Base-by-base conservation (phyloP, 768 basidiomycete species). In the Termitomyces sp. region DNA sequence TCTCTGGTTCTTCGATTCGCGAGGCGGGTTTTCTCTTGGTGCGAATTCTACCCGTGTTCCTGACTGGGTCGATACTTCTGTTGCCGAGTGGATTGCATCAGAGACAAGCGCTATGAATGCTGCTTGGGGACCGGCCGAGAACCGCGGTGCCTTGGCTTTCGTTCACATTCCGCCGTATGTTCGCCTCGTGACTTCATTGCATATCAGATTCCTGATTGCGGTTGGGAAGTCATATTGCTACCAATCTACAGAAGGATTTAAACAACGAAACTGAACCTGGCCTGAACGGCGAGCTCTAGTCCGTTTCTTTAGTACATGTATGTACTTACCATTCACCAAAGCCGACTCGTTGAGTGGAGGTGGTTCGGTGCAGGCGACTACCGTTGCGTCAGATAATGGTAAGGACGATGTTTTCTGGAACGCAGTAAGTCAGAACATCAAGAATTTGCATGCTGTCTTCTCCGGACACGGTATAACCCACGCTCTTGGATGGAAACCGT, bases 1-100 rank as follows among this genome's bases (percentile, higher is more conserved):
- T 47, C 68, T 90, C 4, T 91, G 86, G 88, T 88, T 88, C 71
- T 91, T 91, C 62, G 89, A 90, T 69, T 90, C 89, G 3, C 76
- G 87, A 76, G 85, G 85, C 32, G 87, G 87, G 0, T 70, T 78
- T 62, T 76, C 73, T 46, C 71, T 69, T 5, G 76, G 81, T 42
- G 66, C 69, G 0, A 71, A 80, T 60, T 74, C 79, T 2, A 74
- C 61, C 50, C 70, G 72, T 18, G 70, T 87, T 48, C 78, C 80
- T 0, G 87, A 88, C 68, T 90, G 85, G 84, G 86, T 90, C 12
- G 85, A 90, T 63, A 69, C 71, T 5, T 77, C 77, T 4, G 85
- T 90, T 9, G 82, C 82, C 1, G 65, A 61, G 2, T 90, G 87
- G 88, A 83, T 88, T 24, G 63, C 73, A 57, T 66, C 63, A 5